Evolutionary conservation across 106 monocot species (phyloP), one percentile per base, ranked within the genome.

Genomic region (Platanthera zijinensis): DNA sequence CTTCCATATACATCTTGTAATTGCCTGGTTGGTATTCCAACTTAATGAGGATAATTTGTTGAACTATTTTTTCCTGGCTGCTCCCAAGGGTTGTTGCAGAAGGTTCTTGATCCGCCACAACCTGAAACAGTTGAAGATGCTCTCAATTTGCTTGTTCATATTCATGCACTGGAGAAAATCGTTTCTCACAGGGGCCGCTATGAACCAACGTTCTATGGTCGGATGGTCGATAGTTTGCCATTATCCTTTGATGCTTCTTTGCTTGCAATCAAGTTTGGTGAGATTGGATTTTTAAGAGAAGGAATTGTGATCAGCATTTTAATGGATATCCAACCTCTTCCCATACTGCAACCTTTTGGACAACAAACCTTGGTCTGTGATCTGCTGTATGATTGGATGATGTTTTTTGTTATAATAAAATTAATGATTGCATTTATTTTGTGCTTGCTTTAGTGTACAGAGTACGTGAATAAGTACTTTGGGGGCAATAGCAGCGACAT

Each of bases 171-270:
- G 48, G 80, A 89, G 57, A 87, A 78, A 50, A 48, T 77, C 47
- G 28, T 30, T 30, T 71, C 83, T 78, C 81, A 77, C 32, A 80
- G 86, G 84, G 82, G 74, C 5, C 84, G 88, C 59, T 85, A 84
- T 84, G 88, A 87, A n/a, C 85, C 90, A 68, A 94, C 94, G 76
- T 94, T 88, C 72, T 84, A 90, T 82, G 94, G 94, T 3, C 84
- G 82, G 11, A 82, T 94, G 75, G 85, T 94, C 25, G 90, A 94
- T 77, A 79, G 80, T 75, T 64, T 94, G 63, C 90, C 94, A 48
- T 77, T 94, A 49, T 85, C 94, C 25, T 89, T 94, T 85, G 88
- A 94, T 77, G 81, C 90, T 74, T 85, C 94, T n/a, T 78, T 90
- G 17, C 79, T 89, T 48, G 62, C 87, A 32, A 84, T 94, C 11